phyloP scores from a whole-genome alignment of 202 grass and related monocot genomes.

The Carex arenaria region DNA sequence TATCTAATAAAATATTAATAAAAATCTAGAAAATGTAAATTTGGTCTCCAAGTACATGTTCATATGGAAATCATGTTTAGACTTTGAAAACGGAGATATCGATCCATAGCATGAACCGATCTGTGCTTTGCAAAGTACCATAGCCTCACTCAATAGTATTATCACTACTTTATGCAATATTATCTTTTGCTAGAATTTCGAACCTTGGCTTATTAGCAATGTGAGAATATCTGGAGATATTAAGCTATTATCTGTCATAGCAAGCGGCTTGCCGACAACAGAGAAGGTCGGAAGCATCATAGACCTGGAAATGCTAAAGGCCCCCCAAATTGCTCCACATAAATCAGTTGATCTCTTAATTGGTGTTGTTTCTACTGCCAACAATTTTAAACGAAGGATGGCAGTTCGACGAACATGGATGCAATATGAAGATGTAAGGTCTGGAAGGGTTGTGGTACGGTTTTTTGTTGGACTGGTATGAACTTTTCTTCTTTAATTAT shows the following conservation, averaged over 20 bases:
- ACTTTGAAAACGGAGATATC: too few relatives aligned
- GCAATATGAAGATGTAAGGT: slow-evolving; percentile 84
- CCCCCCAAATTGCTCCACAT: slow-evolving; percentile 41
- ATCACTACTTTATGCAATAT: not conserved
- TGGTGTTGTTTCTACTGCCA: slow-evolving; percentile 86
- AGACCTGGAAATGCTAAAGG: slow-evolving; percentile 71
- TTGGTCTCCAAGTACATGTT: too few relatives aligned
- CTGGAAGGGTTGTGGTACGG: slow-evolving; percentile 53
- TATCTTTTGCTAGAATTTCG: slow-evolving; percentile 55
- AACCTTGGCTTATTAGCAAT: slow-evolving; percentile 77
- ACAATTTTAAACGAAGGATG: slow-evolving; percentile 97
- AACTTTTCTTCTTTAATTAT: not conserved
- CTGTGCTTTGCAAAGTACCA: too few relatives aligned
- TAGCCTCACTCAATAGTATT: not conserved
- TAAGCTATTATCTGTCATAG: slow-evolving; percentile 84
- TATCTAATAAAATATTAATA: too few relatives aligned
- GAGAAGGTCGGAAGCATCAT: slow-evolving; percentile 71
- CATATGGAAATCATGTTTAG: too few relatives aligned
- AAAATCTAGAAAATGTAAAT: too few relatives aligned
- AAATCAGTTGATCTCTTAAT: slow-evolving; percentile 76
- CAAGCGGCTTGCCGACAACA: slow-evolving; percentile 83
- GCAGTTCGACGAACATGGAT: slow-evolving; percentile 94
- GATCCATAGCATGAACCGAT: too few relatives aligned
- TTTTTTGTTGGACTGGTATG: slow-evolving; percentile 99
- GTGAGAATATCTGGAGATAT: slow-evolving; percentile 84